Conservation (phyloP, 768 basidiomycete species). For the Obba rivulosa region DNA sequence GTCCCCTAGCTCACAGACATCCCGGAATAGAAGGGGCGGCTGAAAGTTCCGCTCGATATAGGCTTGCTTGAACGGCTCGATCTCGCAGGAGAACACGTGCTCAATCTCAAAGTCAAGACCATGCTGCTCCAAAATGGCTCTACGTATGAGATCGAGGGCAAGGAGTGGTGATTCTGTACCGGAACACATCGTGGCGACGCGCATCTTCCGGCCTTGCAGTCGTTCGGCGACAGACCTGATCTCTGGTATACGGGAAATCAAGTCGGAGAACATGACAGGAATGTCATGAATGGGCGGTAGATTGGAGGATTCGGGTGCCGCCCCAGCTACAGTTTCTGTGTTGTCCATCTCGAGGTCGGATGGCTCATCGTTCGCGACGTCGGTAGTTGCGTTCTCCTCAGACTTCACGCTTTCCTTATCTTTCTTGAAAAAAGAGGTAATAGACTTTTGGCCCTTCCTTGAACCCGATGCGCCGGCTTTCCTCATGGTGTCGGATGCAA, state of each 20-base stretch:
- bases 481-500: slow-evolving; percentile 35
- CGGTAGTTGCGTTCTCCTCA: slow-evolving; percentile 5
- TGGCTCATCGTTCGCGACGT: slow-evolving; percentile 12
- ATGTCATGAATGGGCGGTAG: slow-evolving; percentile 75
- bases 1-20: slow-evolving; percentile 86
- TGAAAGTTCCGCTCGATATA: slow-evolving; percentile 96
- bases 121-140: slow-evolving; percentile 66
- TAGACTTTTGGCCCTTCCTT: slow-evolving; percentile 43
- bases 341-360: slow-evolving; percentile 13
- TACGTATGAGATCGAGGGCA: slow-evolving; percentile 79
- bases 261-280: slow-evolving; percentile 70
- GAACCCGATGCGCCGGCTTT: slow-evolving; percentile 20
- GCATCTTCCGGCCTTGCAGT: slow-evolving; percentile 74
- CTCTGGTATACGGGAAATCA: slow-evolving; percentile 59
- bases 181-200: slow-evolving; percentile 96
- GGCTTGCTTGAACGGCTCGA: slow-evolving; percentile 95
- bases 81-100: slow-evolving; percentile 96
- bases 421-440: slow-evolving; percentile 50
- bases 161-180: slow-evolving; percentile 94
- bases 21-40: slow-evolving; percentile 87
- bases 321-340: neutral
- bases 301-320: slow-evolving; percentile 34
- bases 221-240: slow-evolving; percentile 63
- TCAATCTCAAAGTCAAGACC: slow-evolving; percentile 65
- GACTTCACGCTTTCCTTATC: slow-evolving; percentile 16